A percentile compares a stretch with the other conserved stretches of the same genome.
These are phyloP conservation scores for Coemansia sp. DNA, from an alignment of 192 early-diverging fungal species.

Conservation along the genomic window DNA sequence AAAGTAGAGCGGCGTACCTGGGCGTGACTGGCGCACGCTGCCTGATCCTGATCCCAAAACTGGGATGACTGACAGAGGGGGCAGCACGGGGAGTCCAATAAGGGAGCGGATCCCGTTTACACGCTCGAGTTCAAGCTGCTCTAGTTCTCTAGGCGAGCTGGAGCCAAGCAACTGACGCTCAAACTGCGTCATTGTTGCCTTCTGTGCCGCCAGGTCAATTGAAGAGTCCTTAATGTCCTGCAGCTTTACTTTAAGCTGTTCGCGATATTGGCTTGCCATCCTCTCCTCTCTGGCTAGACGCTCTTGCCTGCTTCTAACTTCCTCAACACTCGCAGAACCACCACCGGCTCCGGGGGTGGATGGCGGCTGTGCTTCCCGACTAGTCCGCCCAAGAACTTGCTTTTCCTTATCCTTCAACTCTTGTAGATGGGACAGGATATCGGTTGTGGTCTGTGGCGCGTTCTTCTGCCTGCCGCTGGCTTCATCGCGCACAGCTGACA, in stretches of 20 bases:
- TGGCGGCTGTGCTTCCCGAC: slow-evolving; percentile 14
- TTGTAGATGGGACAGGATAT: slow-evolving; percentile 51
- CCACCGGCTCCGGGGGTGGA: not conserved
- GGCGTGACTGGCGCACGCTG: slow-evolving; percentile 47
- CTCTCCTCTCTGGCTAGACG: slow-evolving; percentile 41
- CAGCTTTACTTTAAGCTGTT: slow-evolving; percentile 30
- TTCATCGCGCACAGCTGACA: slow-evolving; percentile 5
- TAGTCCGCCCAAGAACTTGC: slow-evolving; percentile 39
- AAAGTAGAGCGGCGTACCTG: slow-evolving; percentile 44
- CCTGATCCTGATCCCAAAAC: slow-evolving; percentile 12
- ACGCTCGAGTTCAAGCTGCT: slow-evolving; percentile 53
- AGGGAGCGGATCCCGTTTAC: slow-evolving; percentile 49
- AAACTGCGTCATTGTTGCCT: slow-evolving; percentile 39
- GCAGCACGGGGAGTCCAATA: slow-evolving; percentile 47
- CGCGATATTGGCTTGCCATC: slow-evolving; percentile 39
- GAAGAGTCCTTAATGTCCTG: slow-evolving; percentile 29
- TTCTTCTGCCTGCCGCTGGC: slow-evolving; percentile 26
- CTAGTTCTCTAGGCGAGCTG: slow-evolving; percentile 42
- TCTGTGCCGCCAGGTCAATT: slow-evolving; percentile 45
- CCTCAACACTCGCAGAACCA: slow-evolving; percentile 16
- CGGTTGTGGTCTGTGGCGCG: slow-evolving; percentile 25
- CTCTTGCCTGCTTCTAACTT: slow-evolving; percentile 44
- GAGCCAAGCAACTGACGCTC: slow-evolving; percentile 48
- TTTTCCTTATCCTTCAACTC: slow-evolving; percentile 51
- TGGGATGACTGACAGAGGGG: slow-evolving; percentile 10